Evolutionary conservation across 2,329 filamentous ascomycete species (phyloP), one percentile per base, ranked within the genome.

Genomic region (Epichloe gansuensis): DNA sequence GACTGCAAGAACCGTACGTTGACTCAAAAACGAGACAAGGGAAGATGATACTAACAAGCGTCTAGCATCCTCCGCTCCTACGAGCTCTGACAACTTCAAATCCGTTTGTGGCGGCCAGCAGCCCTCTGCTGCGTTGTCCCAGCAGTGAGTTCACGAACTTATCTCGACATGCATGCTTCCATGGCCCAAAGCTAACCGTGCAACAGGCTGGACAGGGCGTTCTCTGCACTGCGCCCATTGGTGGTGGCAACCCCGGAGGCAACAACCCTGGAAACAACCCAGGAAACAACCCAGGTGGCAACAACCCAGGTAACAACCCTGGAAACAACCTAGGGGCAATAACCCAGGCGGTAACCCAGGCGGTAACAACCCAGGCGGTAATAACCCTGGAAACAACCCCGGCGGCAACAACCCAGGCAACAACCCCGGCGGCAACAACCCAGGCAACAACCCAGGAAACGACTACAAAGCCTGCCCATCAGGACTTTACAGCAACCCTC

Each of bases 401-500:
- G 52, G 50, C 0, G 43, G 43, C 34, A 31, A 41, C 17, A 51
- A 43, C 28, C 39, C 39, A 5, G 47, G 50, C 25, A 43, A 42
- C 42, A 43, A 51, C 46, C 28, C 46, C 12, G 53, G 53, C 31
- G 50, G 42, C 11, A 47, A 48, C 42, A 52, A 55, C 35, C 50
- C 50, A 3, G 43, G 48, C 45, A 48, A 51, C 45, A 51, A 51
- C 28, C 46, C 46, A 3, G 51, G 51, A 21, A 43, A 48, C 46
- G 28, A 49, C 48, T 50, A 54, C 23, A 25, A 13, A 0, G 37
- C 44, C 38, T 65, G 64, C 55, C 51, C 58, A 7, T 21, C 23
- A 3, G 56, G 55, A 1, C 60, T 63, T 9, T 60, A 58, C 39
- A 55, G 59, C 52, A 67, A 57, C 41, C 60, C 71, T 4, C 66